Conservation (phyloP, 345 rosid genomes). For the Carallia pectinifolia region DNA sequence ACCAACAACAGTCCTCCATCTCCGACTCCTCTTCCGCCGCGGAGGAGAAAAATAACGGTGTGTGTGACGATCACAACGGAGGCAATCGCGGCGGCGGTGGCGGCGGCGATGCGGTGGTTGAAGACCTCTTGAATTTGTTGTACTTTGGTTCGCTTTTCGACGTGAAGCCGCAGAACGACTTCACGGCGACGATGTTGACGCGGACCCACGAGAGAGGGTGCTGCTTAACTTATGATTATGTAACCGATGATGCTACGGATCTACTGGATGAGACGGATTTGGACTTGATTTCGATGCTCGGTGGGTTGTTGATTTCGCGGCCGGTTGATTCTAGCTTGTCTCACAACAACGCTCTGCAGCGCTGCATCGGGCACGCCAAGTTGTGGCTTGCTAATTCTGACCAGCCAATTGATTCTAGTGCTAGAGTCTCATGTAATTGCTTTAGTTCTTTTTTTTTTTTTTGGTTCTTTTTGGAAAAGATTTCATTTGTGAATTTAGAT, state of each 20-base stretch:
- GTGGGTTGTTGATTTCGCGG: constrained; percentile 74
- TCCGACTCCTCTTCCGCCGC: neutral
- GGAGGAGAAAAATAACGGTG: neutral
- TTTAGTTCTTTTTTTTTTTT: neutral
- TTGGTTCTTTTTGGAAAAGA: too few species aligned
- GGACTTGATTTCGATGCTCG: constrained; percentile 62
- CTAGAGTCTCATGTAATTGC: constrained; percentile 58
- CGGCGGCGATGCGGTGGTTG: constrained; percentile 23
- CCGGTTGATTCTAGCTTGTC: constrained; percentile 71
- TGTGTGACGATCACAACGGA: neutral
- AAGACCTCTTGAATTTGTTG: constrained; percentile 71
- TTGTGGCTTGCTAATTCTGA: constrained; percentile 72
- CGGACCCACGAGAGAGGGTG: constrained; percentile 86
- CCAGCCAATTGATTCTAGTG: constrained; percentile 50
- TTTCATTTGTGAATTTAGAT: neutral
- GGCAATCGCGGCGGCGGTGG: constrained; percentile 11
- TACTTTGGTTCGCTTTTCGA: constrained; percentile 83
- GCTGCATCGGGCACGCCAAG: constrained; percentile 71
- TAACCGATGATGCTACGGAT: constrained; percentile 93
- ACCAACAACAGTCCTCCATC: constrained; percentile 4
- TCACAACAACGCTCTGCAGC: constrained; percentile 77
- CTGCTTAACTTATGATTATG: constrained; percentile 85
- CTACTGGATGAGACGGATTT: constrained; percentile 77
- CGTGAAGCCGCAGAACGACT: constrained; percentile 76
- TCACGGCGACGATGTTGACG: constrained; percentile 70